Conservation (phyloP, 1,284 basidiomycete species). For the Fomitopsis palustris region DNA sequence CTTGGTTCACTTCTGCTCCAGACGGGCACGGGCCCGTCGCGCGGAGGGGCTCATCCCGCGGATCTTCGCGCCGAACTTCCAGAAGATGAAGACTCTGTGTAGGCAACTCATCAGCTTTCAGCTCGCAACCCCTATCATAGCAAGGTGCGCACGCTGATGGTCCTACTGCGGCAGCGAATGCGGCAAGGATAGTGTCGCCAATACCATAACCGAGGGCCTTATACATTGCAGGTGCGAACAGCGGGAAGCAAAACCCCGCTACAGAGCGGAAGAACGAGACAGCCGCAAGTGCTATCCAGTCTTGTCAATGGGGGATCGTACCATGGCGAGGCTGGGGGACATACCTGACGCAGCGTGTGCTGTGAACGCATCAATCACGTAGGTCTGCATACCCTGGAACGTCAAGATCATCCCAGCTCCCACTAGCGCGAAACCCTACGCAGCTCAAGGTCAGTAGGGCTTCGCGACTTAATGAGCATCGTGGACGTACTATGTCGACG, state of each 20-base stretch:
- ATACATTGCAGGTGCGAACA: constrained; percentile 67
- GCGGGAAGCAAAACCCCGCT: constrained; percentile 62
- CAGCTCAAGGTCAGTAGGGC: not conserved
- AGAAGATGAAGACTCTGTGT: constrained; percentile 46
- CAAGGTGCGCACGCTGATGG: constrained; percentile 51
- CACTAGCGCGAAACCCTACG: constrained; percentile 50
- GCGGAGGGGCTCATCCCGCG: constrained; percentile 29
- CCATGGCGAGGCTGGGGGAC: no score
- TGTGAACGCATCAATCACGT: no score
- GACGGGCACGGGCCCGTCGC: not conserved
- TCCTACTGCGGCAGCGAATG: constrained; percentile 54
- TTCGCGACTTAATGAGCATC: not conserved
- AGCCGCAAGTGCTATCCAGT: constrained; percentile 48
- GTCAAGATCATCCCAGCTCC: no score
- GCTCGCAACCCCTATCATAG: not conserved
- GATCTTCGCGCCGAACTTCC: constrained; percentile 46
- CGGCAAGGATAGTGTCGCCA: constrained; percentile 59
- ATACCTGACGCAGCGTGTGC: no score
- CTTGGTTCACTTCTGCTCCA: not conserved
- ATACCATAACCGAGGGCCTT: constrained; percentile 56
- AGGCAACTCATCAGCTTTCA: not conserved
- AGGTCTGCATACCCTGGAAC: no score
- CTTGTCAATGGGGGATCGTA: not conserved
- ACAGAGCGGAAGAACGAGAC: constrained; percentile 53
- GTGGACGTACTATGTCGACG: constrained; percentile 47